A percentile compares a stretch with the other conserved stretches of the same genome.
Conservation (phyloP, 2,329 filamentous ascomycete species). For the Talaromyces atroroseus region DNA sequence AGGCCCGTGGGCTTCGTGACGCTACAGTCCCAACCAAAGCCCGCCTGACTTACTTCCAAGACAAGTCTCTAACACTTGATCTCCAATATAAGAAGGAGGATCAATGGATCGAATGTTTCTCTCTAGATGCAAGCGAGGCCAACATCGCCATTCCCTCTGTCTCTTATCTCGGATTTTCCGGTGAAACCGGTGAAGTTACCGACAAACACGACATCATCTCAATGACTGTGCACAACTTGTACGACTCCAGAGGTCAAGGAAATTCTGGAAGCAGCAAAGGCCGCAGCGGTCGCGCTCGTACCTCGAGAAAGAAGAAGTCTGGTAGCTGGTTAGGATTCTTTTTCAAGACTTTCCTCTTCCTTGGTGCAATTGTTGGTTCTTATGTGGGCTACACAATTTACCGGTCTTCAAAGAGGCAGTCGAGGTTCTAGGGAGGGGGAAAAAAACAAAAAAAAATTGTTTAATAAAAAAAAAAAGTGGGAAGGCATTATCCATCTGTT, state of each 20-base stretch:
- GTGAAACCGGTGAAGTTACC: constrained; percentile 88
- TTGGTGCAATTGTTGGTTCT: constrained; percentile 61
- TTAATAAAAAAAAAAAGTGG: neutral
- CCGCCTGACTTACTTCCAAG: constrained; percentile 91
- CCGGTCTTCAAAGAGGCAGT: constrained; percentile 54
- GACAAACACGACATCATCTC: constrained; percentile 97
- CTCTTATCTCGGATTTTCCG: constrained; percentile 58
- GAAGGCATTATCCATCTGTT: neutral
- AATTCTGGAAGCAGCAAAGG: constrained; percentile 17
- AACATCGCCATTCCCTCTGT: constrained; percentile 72
- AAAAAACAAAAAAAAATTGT: neutral
- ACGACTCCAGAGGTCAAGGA: constrained; percentile 46
- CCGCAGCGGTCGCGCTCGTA: constrained; percentile 15
- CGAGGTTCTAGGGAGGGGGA: constrained; percentile 27
- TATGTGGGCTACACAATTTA: constrained; percentile 87
- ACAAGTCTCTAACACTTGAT: constrained; percentile 84
- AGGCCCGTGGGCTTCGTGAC: constrained; percentile 81
- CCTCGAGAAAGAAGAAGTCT: constrained; percentile 20
- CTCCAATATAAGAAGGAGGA: constrained; percentile 89
- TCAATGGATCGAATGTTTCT: constrained; percentile 87
- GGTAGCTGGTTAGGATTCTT: constrained; percentile 66
- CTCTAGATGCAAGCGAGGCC: constrained; percentile 54
- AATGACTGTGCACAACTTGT: constrained; percentile 81
- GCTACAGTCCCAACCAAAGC: constrained; percentile 75
- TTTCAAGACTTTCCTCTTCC: constrained; percentile 75